Evolutionary conservation across 192 early-diverging fungal species (phyloP), one percentile per base, ranked within the genome.

Genomic region (Endogone sp.): DNA sequence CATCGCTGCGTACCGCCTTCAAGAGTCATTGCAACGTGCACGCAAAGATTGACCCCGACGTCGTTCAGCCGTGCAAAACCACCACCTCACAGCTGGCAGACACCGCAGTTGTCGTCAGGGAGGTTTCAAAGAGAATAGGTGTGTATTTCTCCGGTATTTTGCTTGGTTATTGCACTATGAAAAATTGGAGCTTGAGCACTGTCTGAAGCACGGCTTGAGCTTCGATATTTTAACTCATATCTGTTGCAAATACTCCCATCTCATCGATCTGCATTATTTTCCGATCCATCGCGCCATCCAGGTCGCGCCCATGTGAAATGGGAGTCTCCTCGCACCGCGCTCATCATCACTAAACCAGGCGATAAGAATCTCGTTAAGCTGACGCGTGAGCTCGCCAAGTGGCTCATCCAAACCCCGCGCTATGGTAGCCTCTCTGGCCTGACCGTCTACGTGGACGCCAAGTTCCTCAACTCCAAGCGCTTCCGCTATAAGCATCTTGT

Each of bases 271-370:
- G n/a, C n/a, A n/a, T n/a, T n/a, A n/a, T n/a, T n/a, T n/a, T n/a
- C n/a, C n/a, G n/a, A 60, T 23, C 22, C 21, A 23, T 60, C 22
- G n/a, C n/a, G 55, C 59, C 21, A 6, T 60, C 59, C 27, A 60
- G 59, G 59, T 26, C 59, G 59, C 59, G 59, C 59, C 22, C 59
- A 28, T 2, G 59, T 60, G 6, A 23, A 28, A 28, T 60, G 59
- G 59, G 59, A 60, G 59, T 26, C 22, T 28, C 59, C 59, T 60
- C 22, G 27, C 22, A 84, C 84, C 6, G 82, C 91, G 11, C 90
- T 93, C 88, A 86, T 93, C 58, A 87, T 93, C 28, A 90, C 90
- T 2, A 93, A 93, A 71, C 89, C 89, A 23, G 81, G 85, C 31
- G 90, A 93, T 74, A 69, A 77, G 20, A 80, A 81, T 9, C 76